Percentiles rank a stretch among this genome's conserved stretches.
phyloP scores from a whole-genome alignment of 2,329 filamentous ascomycete species.

The Penicillium sp. region DNA sequence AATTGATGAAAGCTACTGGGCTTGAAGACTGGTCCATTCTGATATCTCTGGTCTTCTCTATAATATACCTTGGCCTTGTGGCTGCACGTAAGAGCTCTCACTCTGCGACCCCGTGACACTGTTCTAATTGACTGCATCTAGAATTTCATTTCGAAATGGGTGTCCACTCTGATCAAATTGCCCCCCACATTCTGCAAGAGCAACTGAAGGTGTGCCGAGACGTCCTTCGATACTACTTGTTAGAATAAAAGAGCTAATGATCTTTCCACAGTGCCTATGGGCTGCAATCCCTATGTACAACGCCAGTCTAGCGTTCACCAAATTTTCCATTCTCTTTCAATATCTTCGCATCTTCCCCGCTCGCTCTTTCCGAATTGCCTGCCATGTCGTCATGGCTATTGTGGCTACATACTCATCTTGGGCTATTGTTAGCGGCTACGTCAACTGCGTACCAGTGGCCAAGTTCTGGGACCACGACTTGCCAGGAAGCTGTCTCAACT shows the following conservation, averaged over 20 bases:
- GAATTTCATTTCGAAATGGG: conserved; percentile 31
- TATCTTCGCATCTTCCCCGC: conserved; percentile 46
- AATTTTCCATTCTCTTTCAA: conserved; percentile 47
- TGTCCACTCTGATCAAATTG: conserved; percentile 18
- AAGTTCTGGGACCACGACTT: conserved; percentile 42
- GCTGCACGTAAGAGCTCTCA: conserved; percentile 22
- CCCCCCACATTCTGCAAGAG: conserved; percentile 13
- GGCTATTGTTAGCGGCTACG: conserved; percentile 39
- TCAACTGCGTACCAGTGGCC: conserved; percentile 42
- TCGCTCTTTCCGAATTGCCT: conserved; percentile 30
- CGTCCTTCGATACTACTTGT: not conserved
- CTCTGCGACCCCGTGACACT: not conserved
- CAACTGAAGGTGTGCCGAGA: conserved; percentile 27
- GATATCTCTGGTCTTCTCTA: conserved; percentile 25
- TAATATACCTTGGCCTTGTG: conserved; percentile 30
- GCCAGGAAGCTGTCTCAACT: conserved; percentile 38
- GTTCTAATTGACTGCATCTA: conserved; percentile 11
- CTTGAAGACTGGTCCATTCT: conserved; percentile 35
- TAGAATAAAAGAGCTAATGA: not conserved
- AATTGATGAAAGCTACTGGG: conserved; percentile 32
- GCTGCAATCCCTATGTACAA: conserved; percentile 35
- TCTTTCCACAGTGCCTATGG: conserved; percentile 26
- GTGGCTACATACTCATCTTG: conserved; percentile 30
- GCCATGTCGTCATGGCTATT: conserved; percentile 35
- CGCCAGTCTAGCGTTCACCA: conserved; percentile 37